Percentiles rank a stretch among this genome's conserved stretches.
Evolutionary conservation across 2,329 filamentous ascomycete species (phyloP).

Genomic region (Penicillium frequentans): DNA sequence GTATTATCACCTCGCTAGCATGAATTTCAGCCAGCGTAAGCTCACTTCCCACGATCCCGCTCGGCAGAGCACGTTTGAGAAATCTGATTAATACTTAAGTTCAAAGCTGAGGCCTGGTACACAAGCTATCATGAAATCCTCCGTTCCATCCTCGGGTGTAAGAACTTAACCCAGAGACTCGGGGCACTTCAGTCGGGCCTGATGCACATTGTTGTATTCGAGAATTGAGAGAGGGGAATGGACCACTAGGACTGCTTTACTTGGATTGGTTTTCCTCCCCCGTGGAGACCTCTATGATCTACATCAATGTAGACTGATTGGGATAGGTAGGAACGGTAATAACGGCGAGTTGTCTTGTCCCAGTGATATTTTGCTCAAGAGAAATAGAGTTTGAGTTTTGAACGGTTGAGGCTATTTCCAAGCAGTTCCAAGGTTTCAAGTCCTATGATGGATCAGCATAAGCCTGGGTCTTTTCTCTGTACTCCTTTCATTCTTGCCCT

Average conservation of each 20-base stretch:
- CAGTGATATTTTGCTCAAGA: conserved; percentile 1
- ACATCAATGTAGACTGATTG: conserved; percentile 1
- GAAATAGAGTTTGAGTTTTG: background rate
- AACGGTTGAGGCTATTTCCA: conserved; percentile 6
- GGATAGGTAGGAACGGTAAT: background rate
- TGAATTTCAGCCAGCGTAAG: background rate
- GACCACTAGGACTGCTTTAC: background rate
- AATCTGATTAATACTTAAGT: too few relatives aligned
- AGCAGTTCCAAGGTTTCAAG: background rate
- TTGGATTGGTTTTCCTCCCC: background rate
- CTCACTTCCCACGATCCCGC: background rate
- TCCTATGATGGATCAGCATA: background rate
- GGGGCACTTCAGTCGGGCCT: conserved; percentile 1
- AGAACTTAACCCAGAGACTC: conserved; percentile 13
- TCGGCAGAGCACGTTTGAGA: background rate
- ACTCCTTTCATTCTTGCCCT: background rate
- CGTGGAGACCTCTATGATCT: background rate
- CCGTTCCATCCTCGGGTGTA: conserved; percentile 5
- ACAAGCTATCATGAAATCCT: conserved; percentile 2
- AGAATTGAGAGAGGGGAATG: background rate
- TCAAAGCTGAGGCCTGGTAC: background rate
- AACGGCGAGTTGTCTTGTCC: background rate
- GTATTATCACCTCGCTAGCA: background rate
- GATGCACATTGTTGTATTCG: conserved; percentile 8
- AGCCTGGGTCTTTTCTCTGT: background rate